Evolutionary conservation across 768 basidiomycete species (phyloP).

Genomic region (Suillus clintonianus): DNA sequence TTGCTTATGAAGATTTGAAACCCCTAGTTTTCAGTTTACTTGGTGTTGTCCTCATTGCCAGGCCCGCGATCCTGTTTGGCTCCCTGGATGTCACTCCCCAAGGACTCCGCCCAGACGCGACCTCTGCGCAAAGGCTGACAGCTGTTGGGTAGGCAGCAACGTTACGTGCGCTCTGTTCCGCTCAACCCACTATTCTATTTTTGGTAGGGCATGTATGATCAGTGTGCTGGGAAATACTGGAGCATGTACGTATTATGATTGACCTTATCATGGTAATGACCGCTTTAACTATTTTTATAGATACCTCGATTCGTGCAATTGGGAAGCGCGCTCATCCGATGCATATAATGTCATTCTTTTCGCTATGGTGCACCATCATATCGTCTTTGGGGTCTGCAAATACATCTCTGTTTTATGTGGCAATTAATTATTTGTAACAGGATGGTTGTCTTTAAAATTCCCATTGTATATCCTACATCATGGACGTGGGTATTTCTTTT

Average conservation of each 20-base stretch:
- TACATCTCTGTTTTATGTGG: neutral
- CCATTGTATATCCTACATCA: slow-evolving; percentile 14
- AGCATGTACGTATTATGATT: slow-evolving; percentile 54
- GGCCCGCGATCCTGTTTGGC: slow-evolving; percentile 76
- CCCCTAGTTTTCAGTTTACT: slow-evolving; percentile 59
- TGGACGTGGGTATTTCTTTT: slow-evolving; percentile 16
- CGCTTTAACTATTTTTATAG: slow-evolving; percentile 25
- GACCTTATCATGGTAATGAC: no score
- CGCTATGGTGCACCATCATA: slow-evolving; percentile 49
- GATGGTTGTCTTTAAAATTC: slow-evolving; percentile 8
- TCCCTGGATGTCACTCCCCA: slow-evolving; percentile 7
- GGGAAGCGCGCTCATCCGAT: slow-evolving; percentile 76
- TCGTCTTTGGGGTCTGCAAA: neutral
- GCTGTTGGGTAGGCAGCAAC: slow-evolving; percentile 33
- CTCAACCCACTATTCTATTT: neutral
- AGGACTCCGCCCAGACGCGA: no score
- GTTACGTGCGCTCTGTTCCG: neutral
- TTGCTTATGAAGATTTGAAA: neutral
- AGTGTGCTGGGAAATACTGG: slow-evolving; percentile 68
- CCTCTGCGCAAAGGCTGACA: no score
- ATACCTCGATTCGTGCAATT: slow-evolving; percentile 61
- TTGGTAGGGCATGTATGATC: slow-evolving; percentile 58
- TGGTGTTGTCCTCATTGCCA: slow-evolving; percentile 81
- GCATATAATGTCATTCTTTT: slow-evolving; percentile 71
- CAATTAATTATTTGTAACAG: slow-evolving; percentile 4